A percentile compares a stretch with the other conserved stretches of the same genome.
Conservation (phyloP, 495 filamentous ascomycete species). For the Tetracladium setigerum region DNA sequence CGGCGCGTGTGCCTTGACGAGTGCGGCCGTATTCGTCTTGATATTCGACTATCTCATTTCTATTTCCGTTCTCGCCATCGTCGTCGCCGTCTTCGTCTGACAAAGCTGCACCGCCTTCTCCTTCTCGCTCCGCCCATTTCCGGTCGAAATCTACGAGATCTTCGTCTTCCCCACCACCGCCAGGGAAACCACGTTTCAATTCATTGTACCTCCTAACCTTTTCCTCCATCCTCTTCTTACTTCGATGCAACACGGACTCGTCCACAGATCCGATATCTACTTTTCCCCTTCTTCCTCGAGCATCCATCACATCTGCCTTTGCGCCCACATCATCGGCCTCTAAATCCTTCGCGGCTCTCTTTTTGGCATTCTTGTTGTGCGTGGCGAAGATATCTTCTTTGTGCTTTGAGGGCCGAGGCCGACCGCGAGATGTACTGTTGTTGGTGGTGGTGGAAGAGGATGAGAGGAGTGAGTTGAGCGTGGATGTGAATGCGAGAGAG, state of each 20-base stretch:
- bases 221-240: constrained; percentile 72
- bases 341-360: constrained; percentile 37
- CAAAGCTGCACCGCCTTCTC: constrained; percentile 27
- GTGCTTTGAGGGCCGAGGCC: constrained; percentile 54
- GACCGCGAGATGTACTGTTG: constrained; percentile 38
- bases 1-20: constrained; percentile 54
- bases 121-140: constrained; percentile 75
- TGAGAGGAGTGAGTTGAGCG: constrained; percentile 66
- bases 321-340: constrained; percentile 32
- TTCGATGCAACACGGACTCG: constrained; percentile 34
- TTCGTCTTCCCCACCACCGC: constrained; percentile 38
- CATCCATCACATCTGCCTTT: not conserved
- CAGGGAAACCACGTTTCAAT: constrained; percentile 69
- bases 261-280: constrained; percentile 31
- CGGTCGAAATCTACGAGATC: constrained; percentile 85
- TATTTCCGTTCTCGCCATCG: constrained; percentile 36
- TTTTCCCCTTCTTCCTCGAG: constrained; percentile 22
- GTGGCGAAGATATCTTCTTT: constrained; percentile 66
- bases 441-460: constrained; percentile 29
- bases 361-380: constrained; percentile 62
- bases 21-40: constrained; percentile 85
- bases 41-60: constrained; percentile 69
- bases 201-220: constrained; percentile 79
- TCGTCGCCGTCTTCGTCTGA: constrained; percentile 28
- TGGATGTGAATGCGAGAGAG: constrained; percentile 70